Percentiles rank a stretch among this genome's conserved stretches.
These are phyloP conservation scores for Luffa aegyptiaca DNA, from an alignment of 306 rosid species.

Conservation along the genomic window DNA sequence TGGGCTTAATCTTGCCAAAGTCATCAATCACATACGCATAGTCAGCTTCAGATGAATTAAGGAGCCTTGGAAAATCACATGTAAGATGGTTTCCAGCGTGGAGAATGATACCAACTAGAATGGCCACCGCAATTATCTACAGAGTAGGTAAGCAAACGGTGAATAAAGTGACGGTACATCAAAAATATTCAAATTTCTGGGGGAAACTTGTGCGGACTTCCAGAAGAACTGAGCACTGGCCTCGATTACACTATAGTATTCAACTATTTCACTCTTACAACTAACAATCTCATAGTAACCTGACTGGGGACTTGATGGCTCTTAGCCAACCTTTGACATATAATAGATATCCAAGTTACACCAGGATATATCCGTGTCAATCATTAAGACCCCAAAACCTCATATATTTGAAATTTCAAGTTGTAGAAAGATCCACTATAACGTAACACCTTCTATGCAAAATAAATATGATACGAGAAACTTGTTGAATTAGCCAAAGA, in stretches of 20 bases:
- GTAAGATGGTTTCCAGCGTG: constrained; percentile 92
- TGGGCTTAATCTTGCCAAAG: constrained; percentile 63
- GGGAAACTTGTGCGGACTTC: background rate
- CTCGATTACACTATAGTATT: background rate
- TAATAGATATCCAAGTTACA: background rate
- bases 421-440: no score
- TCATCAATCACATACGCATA: constrained; percentile 37
- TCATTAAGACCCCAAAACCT: constrained; percentile 3
- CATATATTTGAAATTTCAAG: background rate
- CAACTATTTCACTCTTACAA: constrained; percentile 5
- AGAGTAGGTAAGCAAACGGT: background rate
- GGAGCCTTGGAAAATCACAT: constrained; percentile 84
- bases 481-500: no score
- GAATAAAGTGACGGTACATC: constrained; percentile 8
- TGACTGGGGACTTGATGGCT: constrained; percentile 3
- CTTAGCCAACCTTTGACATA: background rate
- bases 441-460: no score
- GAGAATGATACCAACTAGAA: constrained; percentile 71
- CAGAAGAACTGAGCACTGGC: background rate
- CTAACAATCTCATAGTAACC: background rate
- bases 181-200: background rate
- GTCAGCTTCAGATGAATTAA: constrained; percentile 16
- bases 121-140: constrained; percentile 80
- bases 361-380: background rate
- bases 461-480: no score